These are phyloP conservation scores for Cercospora citrullina DNA, from an alignment of 2,329 filamentous ascomycete genomes.

Conservation along the genomic window DNA sequence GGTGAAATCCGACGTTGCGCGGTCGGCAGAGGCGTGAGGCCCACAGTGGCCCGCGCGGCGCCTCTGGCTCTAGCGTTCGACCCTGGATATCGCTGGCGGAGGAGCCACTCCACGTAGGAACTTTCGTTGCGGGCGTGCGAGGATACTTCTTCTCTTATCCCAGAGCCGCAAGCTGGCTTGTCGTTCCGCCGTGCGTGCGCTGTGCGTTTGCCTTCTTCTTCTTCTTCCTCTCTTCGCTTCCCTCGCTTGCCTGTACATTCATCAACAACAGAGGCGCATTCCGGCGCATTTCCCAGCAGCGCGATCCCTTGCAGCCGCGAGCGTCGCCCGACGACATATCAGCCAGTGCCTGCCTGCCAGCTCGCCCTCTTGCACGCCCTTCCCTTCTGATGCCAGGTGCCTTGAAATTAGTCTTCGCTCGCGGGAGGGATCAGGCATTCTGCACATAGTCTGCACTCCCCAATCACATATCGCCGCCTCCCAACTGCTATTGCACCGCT, in stretches of 20 bases:
- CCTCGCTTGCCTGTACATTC: neutral
- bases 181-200: neutral
- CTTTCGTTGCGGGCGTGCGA: neutral
- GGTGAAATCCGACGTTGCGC: neutral
- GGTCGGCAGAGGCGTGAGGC: neutral
- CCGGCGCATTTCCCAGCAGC: slow-evolving; percentile 22
- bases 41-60: neutral
- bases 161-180: slow-evolving; percentile 14
- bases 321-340: slow-evolving; percentile 7
- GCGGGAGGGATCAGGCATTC: slow-evolving; percentile 30
- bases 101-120: neutral
- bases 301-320: slow-evolving; percentile 20
- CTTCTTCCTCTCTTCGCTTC: neutral
- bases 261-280: slow-evolving; percentile 20
- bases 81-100: slow-evolving; percentile 1
- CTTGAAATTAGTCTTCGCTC: slow-evolving; percentile 25
- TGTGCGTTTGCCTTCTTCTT: neutral
- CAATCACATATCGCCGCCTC: slow-evolving; percentile 27
- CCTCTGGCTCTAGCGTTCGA: neutral
- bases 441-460: slow-evolving; percentile 30
- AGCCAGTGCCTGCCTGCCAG: slow-evolving; percentile 4
- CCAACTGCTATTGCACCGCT: slow-evolving; percentile 20
- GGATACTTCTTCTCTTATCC: neutral
- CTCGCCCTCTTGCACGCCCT: slow-evolving; percentile 7
- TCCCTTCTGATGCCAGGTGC: slow-evolving; percentile 14